phyloP scores from a whole-genome alignment of 768 basidiomycete genomes.

The Postia placenta region DNA sequence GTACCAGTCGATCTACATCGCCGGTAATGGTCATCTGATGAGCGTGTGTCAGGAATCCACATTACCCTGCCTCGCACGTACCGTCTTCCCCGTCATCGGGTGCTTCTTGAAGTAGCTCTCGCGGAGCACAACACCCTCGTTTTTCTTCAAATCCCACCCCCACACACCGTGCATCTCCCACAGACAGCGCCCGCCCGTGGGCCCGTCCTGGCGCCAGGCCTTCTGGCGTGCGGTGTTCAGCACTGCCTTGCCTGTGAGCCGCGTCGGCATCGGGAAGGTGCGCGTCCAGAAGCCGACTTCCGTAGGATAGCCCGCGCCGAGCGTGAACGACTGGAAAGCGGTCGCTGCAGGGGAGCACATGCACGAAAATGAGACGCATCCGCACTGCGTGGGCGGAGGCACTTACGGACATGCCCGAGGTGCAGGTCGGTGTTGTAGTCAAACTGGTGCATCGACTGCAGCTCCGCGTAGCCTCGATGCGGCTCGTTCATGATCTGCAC shows the following conservation, averaged over 20 bases:
- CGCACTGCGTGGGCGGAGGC: not conserved
- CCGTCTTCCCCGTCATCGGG: constrained; percentile 59
- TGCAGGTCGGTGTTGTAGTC: constrained; percentile 96
- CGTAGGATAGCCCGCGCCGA: constrained; percentile 87
- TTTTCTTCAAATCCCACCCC: constrained; percentile 70
- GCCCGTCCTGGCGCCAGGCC: constrained; percentile 72
- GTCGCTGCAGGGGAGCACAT: constrained; percentile 44
- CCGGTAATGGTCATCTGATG: not conserved
- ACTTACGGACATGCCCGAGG: constrained; percentile 69
- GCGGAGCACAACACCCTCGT: constrained; percentile 67
- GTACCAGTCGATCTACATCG: constrained; percentile 74
- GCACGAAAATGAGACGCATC: not conserved
- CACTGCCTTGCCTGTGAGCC: constrained; percentile 46
- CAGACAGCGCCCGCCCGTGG: constrained; percentile 64
- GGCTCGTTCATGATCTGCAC: constrained; percentile 89
- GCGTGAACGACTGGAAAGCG: constrained; percentile 81
- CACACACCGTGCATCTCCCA: constrained; percentile 95
- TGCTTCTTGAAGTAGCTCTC: constrained; percentile 81
- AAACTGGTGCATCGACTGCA: constrained; percentile 77
- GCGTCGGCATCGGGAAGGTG: constrained; percentile 86
- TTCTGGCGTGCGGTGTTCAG: constrained; percentile 56
- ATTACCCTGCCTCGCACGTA: constrained; percentile 18
- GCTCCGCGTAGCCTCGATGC: constrained; percentile 85
- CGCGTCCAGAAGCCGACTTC: constrained; percentile 73
- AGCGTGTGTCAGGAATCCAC: not conserved